Conservation (phyloP, 2,329 filamentous ascomycete genomes). For the Davidsoniella neocaledoniae region DNA sequence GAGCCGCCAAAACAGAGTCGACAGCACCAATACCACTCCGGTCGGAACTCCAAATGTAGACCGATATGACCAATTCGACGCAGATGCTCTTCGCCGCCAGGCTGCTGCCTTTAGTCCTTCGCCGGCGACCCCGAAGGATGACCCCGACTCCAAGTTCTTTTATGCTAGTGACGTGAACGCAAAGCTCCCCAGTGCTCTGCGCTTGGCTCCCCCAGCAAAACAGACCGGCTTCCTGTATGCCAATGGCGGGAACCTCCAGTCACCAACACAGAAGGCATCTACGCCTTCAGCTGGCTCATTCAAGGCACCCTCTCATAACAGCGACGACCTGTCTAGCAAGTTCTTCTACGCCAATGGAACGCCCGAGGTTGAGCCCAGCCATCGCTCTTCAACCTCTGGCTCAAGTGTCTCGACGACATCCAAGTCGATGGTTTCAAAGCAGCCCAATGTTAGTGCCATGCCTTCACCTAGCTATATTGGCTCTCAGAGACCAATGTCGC, state of each 20-base stretch:
- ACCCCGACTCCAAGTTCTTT: conserved; percentile 61
- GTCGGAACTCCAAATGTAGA: conserved; percentile 38
- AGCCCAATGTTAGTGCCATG: conserved; percentile 19
- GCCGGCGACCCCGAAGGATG: conserved; percentile 18
- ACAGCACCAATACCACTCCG: conserved; percentile 51
- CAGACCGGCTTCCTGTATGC: conserved; percentile 41
- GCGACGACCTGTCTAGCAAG: conserved; percentile 28
- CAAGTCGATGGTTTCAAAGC: conserved; percentile 22
- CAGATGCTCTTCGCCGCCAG: conserved; percentile 13
- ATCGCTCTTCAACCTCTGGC: conserved; percentile 24
- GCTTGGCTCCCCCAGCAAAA: conserved; percentile 19
- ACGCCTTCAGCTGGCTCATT: conserved; percentile 5
- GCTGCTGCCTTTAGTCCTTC: conserved; percentile 26
- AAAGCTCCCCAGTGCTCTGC: conserved; percentile 22
- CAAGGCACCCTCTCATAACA: conserved; percentile 8
- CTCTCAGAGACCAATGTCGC: conserved; percentile 8
- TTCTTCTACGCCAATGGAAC: conserved; percentile 62
- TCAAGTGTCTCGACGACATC: conserved; percentile 31
- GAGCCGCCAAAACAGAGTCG: conserved; percentile 51
- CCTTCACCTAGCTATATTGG: conserved; percentile 7
- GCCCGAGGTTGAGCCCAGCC: conserved; percentile 29
- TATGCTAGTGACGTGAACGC: conserved; percentile 65
- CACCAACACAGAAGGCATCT: conserved; percentile 18
- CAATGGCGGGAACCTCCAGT: conserved; percentile 29
- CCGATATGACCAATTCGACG: conserved; percentile 15